These are phyloP conservation scores for Hylodesmum podocarpum DNA, from an alignment of 306 rosid species.

Conservation along the genomic window DNA sequence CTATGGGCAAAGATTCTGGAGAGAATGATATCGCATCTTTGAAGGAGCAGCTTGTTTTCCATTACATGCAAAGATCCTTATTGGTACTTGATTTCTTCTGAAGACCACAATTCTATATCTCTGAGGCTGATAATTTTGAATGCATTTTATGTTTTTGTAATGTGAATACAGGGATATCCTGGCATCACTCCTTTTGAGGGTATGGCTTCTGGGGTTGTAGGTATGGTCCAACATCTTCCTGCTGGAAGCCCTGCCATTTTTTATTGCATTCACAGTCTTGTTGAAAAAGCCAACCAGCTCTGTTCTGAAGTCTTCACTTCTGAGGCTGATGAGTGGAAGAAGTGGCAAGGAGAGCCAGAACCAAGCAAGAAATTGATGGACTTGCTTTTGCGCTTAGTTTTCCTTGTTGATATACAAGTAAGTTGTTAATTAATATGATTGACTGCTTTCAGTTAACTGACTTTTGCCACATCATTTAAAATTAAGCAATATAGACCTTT, in stretches of 20 bases:
- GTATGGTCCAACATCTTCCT: constrained; percentile 78
- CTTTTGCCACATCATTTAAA: constrained; percentile 15
- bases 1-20: constrained; percentile 64
- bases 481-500: constrained; percentile 7
- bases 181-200: constrained; percentile 90
- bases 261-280: constrained; percentile 70
- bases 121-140: background rate
- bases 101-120: constrained; percentile 10
- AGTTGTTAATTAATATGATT: constrained; percentile 15
- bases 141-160: constrained; percentile 12
- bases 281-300: constrained; percentile 59
- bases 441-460: background rate
- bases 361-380: constrained; percentile 83
- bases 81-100: constrained; percentile 46
- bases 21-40: constrained; percentile 47
- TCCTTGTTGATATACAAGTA: constrained; percentile 87
- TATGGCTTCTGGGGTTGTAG: constrained; percentile 89
- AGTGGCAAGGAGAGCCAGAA: constrained; percentile 82
- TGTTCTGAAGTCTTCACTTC: constrained; percentile 49
- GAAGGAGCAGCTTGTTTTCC: constrained; percentile 92
- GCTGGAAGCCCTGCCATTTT: constrained; percentile 92
- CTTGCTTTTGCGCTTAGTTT: constrained; percentile 70
- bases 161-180: constrained; percentile 74
- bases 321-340: constrained; percentile 66
- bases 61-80: constrained; percentile 75